Conservation (phyloP, 441 rosid genomes). For the Gossypium armourianum region DNA sequence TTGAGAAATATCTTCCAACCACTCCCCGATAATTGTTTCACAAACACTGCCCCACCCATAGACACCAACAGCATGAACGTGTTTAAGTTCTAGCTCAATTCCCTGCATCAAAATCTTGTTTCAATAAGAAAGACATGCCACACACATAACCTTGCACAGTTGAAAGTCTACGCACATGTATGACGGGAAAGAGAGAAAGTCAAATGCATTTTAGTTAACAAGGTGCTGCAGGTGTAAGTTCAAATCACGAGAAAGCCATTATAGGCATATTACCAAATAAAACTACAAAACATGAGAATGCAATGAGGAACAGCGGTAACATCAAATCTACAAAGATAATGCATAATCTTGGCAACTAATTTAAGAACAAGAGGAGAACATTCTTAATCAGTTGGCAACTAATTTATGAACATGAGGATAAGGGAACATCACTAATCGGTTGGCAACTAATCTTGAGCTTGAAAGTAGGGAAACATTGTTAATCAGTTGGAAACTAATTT, state of each 20-base stretch:
- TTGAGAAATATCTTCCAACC: conserved; percentile 96
- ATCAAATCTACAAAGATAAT: background rate
- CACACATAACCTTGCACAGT: background rate
- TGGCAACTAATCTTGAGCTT: background rate
- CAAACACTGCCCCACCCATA: conserved; percentile 87
- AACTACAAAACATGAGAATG: background rate
- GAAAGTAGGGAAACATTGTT: background rate
- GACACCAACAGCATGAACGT: conserved; percentile 74
- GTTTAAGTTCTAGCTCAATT: conserved; percentile 81
- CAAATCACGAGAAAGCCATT: background rate
- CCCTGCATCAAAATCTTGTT: conserved; percentile 55
- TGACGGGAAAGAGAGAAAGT: background rate
- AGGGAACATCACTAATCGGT: background rate
- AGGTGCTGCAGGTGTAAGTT: background rate
- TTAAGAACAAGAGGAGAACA: background rate
- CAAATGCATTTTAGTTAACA: background rate
- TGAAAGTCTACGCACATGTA: background rate
- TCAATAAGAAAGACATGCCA: background rate
- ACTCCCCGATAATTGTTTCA: conserved; percentile 81
- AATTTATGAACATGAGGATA: background rate
- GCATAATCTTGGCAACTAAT: background rate
- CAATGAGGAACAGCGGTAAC: background rate
- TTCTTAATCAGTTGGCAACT: background rate
- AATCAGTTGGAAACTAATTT: background rate
- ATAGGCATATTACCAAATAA: background rate